phyloP scores from a whole-genome alignment of 768 basidiomycete species.

The Boletus sensibilis region DNA sequence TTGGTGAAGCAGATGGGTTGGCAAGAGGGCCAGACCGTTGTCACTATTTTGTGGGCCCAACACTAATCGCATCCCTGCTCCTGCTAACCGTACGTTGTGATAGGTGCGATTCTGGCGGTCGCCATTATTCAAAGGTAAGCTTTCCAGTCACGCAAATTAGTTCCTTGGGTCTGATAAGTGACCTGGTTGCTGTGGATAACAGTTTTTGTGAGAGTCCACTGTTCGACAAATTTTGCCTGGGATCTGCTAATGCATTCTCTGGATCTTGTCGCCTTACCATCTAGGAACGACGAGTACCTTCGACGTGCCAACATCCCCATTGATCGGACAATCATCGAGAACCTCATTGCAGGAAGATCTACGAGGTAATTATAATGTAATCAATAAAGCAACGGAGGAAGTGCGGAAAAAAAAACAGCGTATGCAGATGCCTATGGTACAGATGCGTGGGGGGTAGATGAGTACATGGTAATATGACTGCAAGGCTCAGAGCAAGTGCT shows the following conservation, averaged over 20 bases:
- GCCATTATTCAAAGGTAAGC: conserved; percentile 89
- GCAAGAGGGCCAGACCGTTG: conserved; percentile 67
- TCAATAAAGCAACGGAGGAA: conserved; percentile 4
- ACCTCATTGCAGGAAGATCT: conserved; percentile 32
- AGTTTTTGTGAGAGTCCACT: conserved; percentile 49
- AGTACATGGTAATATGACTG: conserved; percentile 1
- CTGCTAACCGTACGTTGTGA: not conserved
- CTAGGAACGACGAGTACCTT: conserved; percentile 56
- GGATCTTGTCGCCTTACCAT: not conserved
- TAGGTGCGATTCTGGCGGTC: conserved; percentile 85
- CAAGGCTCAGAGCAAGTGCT: not conserved
- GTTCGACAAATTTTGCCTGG: not conserved
- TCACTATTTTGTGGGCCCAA: conserved; percentile 75
- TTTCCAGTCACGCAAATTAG: conserved; percentile 7
- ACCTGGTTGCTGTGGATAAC: not conserved
- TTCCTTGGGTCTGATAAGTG: not conserved
- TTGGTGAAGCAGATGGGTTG: conserved; percentile 69
- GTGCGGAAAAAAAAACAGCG: conserved; percentile 4
- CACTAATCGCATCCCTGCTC: not conserved
- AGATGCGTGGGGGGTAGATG: conserved; percentile 20
- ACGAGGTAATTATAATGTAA: conserved; percentile 6
- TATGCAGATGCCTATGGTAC: conserved; percentile 31
- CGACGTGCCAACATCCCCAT: conserved; percentile 40
- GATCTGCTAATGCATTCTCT: not conserved
- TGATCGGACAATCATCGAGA: conserved; percentile 40